Percentiles rank a stretch among this genome's conserved stretches.
Evolutionary conservation across 345 rosid genomes (phyloP).

Genomic region (Moricandia moricandioides): DNA sequence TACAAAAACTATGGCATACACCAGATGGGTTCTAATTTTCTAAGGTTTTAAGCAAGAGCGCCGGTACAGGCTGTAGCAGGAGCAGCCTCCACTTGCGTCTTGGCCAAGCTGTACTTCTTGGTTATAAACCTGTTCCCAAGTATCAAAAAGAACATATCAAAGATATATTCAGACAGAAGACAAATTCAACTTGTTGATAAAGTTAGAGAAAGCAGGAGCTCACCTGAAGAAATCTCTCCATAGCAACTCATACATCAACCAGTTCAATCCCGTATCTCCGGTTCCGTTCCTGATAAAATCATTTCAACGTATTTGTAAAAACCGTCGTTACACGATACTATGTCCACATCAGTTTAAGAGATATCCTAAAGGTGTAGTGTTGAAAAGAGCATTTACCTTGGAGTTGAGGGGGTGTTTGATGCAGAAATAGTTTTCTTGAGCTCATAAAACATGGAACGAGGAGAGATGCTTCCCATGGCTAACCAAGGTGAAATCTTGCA

Average conservation of each 20-base stretch:
- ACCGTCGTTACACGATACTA: not conserved
- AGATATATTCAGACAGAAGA: not conserved
- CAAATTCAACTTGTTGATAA: not conserved
- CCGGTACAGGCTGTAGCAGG: constrained; percentile 77
- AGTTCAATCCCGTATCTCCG: constrained; percentile 58
- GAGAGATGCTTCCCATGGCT: constrained; percentile 83
- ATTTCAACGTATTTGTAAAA: not conserved
- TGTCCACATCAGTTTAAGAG: not conserved
- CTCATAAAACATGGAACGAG: constrained; percentile 88
- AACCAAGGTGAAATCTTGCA: constrained; percentile 98
- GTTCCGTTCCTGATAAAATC: constrained; percentile 40
- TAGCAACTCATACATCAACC: constrained; percentile 81
- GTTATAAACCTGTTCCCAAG: constrained; percentile 67
- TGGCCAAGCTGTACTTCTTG: constrained; percentile 69
- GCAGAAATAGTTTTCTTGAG: constrained; percentile 63
- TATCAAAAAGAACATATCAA: not conserved
- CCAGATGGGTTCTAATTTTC: not conserved
- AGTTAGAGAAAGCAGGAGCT: constrained; percentile 4
- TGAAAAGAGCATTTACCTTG: constrained; percentile 18
- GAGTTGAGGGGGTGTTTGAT: constrained; percentile 10
- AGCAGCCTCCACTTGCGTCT: constrained; percentile 54
- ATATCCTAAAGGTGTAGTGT: not conserved
- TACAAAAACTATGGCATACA: constrained; percentile 1
- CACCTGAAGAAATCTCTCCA: constrained; percentile 99
- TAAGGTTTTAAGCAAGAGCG: constrained; percentile 48